Evolutionary conservation across 257 asterid species (phyloP).

Genomic region (Handroanthus guayacan): DNA sequence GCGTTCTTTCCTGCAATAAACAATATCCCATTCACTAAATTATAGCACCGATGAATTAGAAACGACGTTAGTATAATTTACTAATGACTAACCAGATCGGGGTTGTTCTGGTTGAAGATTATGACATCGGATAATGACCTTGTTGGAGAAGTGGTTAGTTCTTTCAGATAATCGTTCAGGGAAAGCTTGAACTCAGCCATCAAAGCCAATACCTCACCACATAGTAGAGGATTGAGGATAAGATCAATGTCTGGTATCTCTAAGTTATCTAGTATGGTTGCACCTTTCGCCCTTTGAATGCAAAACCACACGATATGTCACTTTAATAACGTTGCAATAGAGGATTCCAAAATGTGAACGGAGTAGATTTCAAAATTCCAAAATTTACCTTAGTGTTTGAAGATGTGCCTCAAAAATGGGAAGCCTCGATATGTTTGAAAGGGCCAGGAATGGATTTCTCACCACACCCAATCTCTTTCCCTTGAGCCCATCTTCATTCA

Average conservation of each 20-base stretch:
- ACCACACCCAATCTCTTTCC: constrained; percentile 75
- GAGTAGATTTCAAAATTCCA: background rate
- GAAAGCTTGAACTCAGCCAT: constrained; percentile 66
- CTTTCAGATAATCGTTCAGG: constrained; percentile 51
- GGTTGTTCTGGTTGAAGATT: constrained; percentile 59
- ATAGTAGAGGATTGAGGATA: constrained; percentile 50
- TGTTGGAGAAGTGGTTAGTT: constrained; percentile 52
- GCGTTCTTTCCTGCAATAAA: constrained; percentile 44
- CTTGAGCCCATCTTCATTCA: constrained; percentile 60
- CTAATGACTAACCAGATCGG: constrained; percentile 51
- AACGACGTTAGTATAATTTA: no score
- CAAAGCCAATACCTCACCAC: constrained; percentile 57
- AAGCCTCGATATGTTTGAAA: constrained; percentile 27
- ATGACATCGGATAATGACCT: constrained; percentile 63
- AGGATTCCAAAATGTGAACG: background rate
- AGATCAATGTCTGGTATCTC: constrained; percentile 54
- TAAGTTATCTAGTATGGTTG: constrained; percentile 55
- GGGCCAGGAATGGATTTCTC: constrained; percentile 49
- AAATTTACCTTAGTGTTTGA: constrained; percentile 44
- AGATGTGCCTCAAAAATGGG: constrained; percentile 43
- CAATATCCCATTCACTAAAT: background rate
- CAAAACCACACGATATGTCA: constrained; percentile 2
- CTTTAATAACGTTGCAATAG: background rate
- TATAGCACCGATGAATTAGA: background rate
- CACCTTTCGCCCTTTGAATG: constrained; percentile 55